Base-by-base conservation (phyloP, 2,329 filamentous ascomycete species). In the Xylaria sp. region DNA sequence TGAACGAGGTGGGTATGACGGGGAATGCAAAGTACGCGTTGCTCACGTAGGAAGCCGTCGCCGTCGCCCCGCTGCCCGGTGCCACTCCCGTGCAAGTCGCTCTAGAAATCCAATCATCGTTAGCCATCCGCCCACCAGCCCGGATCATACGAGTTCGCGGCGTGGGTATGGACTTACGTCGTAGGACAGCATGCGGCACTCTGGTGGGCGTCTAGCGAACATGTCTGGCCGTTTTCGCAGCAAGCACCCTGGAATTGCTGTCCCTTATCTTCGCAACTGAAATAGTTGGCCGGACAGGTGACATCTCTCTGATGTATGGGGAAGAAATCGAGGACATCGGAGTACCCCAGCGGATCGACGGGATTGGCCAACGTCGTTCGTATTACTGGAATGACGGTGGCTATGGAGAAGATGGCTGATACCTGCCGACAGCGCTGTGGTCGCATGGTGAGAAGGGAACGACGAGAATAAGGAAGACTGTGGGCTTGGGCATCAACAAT, bases 1-100 rank as follows among this genome's bases (percentile, higher is more conserved):
- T 76, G 70, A 88, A 89, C 13, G 82, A 83, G 0, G 85, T 88
- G 56, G 82, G 79, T 61, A 89, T 83, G 74, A 87, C 87, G 1
- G 88, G 88, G 76, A 90, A 90, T 12, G 86, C 83, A 76, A 89
- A 90, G 78, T 86, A 89, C 31, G 81, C 73, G 76, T 90, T 90
- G 51, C 83, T 78, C 20, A 90, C 87, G 75, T 84, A 88, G 41
- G 87, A 87, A 23, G 81, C 81, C 1, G 80, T 75, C 2, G 82
- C 70, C 28, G 79, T 72, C 37, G 77, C 75, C 13, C 78, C 78
- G 18, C 81, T 75, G 10, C 81, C 76, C 1, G 82, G 81, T n/a
- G 85, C 86, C 37, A 83, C 83, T 58, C 87, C 87, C n/a, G 87
- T 89, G 74, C 87, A 89, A 23, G 88, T 82, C 39, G 83, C 84